phyloP scores from a whole-genome alignment of 192 early-diverging fungal genomes.

The Backusella liffmaniae region DNA sequence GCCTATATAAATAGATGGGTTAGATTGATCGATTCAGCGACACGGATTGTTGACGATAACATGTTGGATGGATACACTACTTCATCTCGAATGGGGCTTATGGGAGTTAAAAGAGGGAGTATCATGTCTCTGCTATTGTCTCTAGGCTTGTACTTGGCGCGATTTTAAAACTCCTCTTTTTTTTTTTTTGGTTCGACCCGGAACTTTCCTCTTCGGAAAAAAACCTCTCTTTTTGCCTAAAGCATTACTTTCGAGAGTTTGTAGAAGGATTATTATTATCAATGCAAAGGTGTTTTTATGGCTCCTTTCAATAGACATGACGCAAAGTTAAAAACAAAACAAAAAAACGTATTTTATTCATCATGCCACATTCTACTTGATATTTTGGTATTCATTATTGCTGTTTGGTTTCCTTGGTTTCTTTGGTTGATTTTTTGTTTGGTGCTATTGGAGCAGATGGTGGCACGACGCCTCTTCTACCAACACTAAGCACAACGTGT shows the following conservation, averaged over 20 bases:
- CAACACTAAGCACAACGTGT: constrained; percentile 80
- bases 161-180: background rate
- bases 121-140: background rate
- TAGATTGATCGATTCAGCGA: background rate
- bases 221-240: too few relatives aligned
- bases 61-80: constrained; percentile 19
- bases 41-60: background rate
- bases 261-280: too few relatives aligned
- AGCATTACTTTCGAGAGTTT: too few relatives aligned
- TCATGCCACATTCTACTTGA: too few relatives aligned
- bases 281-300: too few relatives aligned
- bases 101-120: constrained; percentile 23
- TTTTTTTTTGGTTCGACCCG: background rate
- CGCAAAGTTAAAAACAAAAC: too few relatives aligned
- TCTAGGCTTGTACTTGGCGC: constrained; percentile 1
- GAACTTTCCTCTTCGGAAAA: background rate
- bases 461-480: constrained; percentile 60
- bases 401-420: background rate
- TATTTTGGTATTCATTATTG: background rate
- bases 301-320: too few relatives aligned
- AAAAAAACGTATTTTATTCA: background rate
- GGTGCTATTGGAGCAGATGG: background rate
- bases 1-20: constrained; percentile 46
- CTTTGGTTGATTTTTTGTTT: background rate
- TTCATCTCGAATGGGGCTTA: constrained; percentile 22